These are phyloP conservation scores for Candida berthetii DNA, from an alignment of 805 yeast genomes.

Conservation along the genomic window DNA sequence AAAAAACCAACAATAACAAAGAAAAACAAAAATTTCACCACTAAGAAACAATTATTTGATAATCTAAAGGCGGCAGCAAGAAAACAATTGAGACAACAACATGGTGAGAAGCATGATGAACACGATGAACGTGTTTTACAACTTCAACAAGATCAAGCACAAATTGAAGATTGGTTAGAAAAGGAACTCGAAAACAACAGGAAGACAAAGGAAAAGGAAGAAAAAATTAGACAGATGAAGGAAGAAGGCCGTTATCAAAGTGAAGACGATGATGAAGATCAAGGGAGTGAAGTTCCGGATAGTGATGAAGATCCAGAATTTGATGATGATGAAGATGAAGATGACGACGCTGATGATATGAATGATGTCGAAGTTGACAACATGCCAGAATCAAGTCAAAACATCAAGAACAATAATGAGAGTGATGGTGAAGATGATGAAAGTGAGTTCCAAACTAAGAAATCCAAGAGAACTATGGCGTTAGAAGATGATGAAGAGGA, in stretches of 20 bases:
- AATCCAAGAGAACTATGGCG: not conserved
- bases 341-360: conserved; percentile 4
- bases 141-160: conserved; percentile 11
- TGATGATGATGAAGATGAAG: conserved; percentile 3
- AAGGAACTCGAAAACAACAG: conserved; percentile 16
- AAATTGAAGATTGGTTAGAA: conserved; percentile 16
- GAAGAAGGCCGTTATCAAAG: conserved; percentile 5
- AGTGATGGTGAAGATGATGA: conserved; percentile 12
- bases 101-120: conserved; percentile 39
- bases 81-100: conserved; percentile 46
- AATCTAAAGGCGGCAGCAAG: conserved; percentile 37
- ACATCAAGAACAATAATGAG: conserved; percentile 6
- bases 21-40: conserved; percentile 6
- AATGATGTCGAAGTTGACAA: conserved; percentile 8
- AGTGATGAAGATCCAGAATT: conserved; percentile 7
- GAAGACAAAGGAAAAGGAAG: conserved; percentile 26
- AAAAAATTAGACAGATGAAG: conserved; percentile 15
- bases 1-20: conserved; percentile 10
- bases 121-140: conserved; percentile 29
- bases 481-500: conserved; percentile 3
- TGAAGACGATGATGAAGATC: conserved; percentile 8
- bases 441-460: not conserved
- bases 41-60: conserved; percentile 25
- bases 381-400: not conserved
- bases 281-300: conserved; percentile 6